Base-by-base conservation (phyloP, 73 alveolate genomes). In the Symbiodinium natans region DNA sequence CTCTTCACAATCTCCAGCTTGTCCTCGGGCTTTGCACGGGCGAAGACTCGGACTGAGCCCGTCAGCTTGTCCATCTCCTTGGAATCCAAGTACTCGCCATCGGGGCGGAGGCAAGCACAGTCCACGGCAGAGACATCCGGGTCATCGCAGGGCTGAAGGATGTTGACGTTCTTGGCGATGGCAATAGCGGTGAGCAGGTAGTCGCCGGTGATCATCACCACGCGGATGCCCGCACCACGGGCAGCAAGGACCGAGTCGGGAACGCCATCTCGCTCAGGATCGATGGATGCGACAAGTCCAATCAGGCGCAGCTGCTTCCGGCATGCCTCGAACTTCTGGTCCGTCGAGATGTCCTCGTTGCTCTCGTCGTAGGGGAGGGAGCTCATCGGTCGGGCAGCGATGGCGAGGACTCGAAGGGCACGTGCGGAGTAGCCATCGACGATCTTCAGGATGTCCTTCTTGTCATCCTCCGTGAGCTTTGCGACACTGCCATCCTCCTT, bases 191-290 rank as follows among this genome's bases (percentile, higher is more conserved):
- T 99, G 82, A 99, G 99, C 94, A 99, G 99, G 80, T 99, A 99
- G 99, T 99, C 99, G 31, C 99, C 99, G 52, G 99, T 99, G 98
- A 99, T 99, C 99, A 99, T 99, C 68, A 99, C 99, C 94, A 99
- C 99, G 86, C 99, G 99, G 83, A 99, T 99, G 82, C 99, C 99
- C 11, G 99, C 99, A 41, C 99, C 99, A 82, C 99, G 99, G 99
- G 99, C 99, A n/a, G 99, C 99, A 71, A 96, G 99, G 86, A 99
- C 99, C 7, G 99, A 99, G 52, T 99, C 99, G 19, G 94, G 99
- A 40, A 99, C 99, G 85, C 99, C 99, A 54, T 99, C 99, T 84
- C 95, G 95, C 40, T 88, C 95, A 34, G 98, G 98, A n/a, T 92
- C 98, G 46, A 92, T 48, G 5, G 98, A 92, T 15, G 92, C 98